Conservation (phyloP, 2,329 filamentous ascomycete genomes). For the Penicillium paneum region DNA sequence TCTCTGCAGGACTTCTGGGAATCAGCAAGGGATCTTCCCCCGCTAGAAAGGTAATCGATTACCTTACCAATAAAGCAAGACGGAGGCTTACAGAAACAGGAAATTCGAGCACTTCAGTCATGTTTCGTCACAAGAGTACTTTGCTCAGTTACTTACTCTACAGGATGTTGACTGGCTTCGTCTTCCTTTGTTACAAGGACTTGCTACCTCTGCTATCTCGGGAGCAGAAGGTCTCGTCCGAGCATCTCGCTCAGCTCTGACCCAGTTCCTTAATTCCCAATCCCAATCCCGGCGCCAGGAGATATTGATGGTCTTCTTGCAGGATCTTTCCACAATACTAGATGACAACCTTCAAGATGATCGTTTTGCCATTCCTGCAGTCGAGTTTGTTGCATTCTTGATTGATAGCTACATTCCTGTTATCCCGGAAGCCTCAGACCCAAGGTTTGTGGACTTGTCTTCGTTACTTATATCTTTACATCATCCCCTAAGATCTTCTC, state of each 20-base stretch:
- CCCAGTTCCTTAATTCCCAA: slow-evolving; percentile 33
- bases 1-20: slow-evolving; percentile 44
- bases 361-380: slow-evolving; percentile 67
- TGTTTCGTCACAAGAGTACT: slow-evolving; percentile 45
- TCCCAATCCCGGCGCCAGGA: slow-evolving; percentile 28
- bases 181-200: slow-evolving; percentile 40
- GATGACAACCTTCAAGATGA: slow-evolving; percentile 58
- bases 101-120: slow-evolving; percentile 46
- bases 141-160: slow-evolving; percentile 40
- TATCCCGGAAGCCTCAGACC: slow-evolving; percentile 46
- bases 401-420: slow-evolving; percentile 56
- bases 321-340: slow-evolving; percentile 55
- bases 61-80: too few species aligned
- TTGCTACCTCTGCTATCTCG: slow-evolving; percentile 45
- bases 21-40: slow-evolving; percentile 32
- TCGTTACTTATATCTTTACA: neutral
- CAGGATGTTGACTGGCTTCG: slow-evolving; percentile 38
- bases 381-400: slow-evolving; percentile 76
- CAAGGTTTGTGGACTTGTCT: slow-evolving; percentile 27
- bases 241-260: slow-evolving; percentile 42
- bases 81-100: slow-evolving; percentile 24
- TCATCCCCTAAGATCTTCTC: slow-evolving; percentile 8
- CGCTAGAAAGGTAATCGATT: slow-evolving; percentile 42
- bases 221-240: slow-evolving; percentile 46
- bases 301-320: slow-evolving; percentile 48